Percentiles rank a stretch among this genome's conserved stretches.
Conservation (phyloP, 1,139 yeast genomes). For the Hyphopichia burtonii region DNA sequence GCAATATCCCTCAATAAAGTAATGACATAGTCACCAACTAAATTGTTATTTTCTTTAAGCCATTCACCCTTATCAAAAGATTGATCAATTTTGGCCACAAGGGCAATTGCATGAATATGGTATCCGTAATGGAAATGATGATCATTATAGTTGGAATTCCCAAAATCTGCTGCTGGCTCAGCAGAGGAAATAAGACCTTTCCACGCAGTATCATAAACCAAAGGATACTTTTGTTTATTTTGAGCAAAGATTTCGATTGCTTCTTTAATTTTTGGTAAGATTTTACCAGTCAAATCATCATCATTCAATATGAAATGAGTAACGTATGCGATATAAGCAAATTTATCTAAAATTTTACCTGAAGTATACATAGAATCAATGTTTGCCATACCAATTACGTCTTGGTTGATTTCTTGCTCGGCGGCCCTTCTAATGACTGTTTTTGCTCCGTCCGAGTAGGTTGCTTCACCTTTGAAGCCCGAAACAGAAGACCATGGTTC, state of each 20-base stretch:
- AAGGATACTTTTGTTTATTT: conserved; percentile 60
- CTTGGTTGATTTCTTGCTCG: conserved; percentile 47
- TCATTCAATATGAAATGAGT: conserved; percentile 58
- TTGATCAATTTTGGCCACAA: conserved; percentile 56
- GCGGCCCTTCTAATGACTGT: conserved; percentile 49
- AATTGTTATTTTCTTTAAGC: conserved; percentile 25
- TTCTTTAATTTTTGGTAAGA: conserved; percentile 50
- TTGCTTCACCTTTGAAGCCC: conserved; percentile 18
- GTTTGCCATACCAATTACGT: conserved; percentile 58
- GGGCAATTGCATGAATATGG: conserved; percentile 71
- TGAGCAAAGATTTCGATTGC: conserved; percentile 61
- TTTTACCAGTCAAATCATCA: conserved; percentile 36
- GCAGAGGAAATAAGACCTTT: conserved; percentile 74
- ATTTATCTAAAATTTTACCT: conserved; percentile 73
- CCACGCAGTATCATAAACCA: conserved; percentile 68
- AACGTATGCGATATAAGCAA: conserved; percentile 68
- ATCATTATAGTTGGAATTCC: conserved; percentile 75
- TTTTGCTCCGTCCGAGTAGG: conserved; percentile 40
- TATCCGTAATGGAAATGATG: conserved; percentile 84
- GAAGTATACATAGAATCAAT: conserved; percentile 74
- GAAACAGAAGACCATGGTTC: conserved; percentile 58
- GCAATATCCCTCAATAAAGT: conserved; percentile 43
- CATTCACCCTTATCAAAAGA: conserved; percentile 20
- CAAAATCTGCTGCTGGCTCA: conserved; percentile 66
- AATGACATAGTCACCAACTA: conserved; percentile 30